Base-by-base conservation (phyloP, 2,329 filamentous ascomycete species). In the Talaromyces rugulosus region DNA sequence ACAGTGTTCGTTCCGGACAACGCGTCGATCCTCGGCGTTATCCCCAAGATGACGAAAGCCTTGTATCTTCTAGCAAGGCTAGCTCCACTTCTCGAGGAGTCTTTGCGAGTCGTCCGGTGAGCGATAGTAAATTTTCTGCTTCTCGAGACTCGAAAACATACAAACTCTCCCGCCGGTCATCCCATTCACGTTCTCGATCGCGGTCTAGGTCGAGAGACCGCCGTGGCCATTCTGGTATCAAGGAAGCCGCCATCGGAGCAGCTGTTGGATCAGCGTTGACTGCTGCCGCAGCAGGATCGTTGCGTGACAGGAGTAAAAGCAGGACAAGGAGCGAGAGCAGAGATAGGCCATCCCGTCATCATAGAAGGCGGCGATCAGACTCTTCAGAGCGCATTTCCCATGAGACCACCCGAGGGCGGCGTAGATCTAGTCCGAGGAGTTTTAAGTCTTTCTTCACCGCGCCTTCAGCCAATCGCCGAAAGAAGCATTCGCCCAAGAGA, bases 401-500 rank as follows among this genome's bases (percentile, higher is more conserved):
- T 18, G 60, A 60, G 9, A 27, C 44, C 18, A 50, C 56, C 11
- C 55, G 62, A 11, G 47, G 59, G 28, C 62, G 62, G n/a, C 60
- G 62, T 31, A 60, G 61, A 56, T 64, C 63, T 28, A 61, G 62
- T 31, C 59, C 60, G 14, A 59, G 30, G 36, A 84, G 87, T 44
- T 77, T 92, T 51, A 77, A 77, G 61, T 81, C 85, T 16, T 90
- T 91, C 70, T 89, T 89, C 72, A 84, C 80, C 4, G 80, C 85
- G 5, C 83, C 84, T 14, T 86, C 84, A 8, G 85, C 87, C 66
- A 83, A 82, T 62, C 58, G 60, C n/a, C 71, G 71, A 47, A 77
- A 80, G 66, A 80, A 80, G 61, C 80, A 79, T 66, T 80, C 70
- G 27, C 77, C 75, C 64, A 76, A 75, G 66, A 67, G 80, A 44